These are phyloP conservation scores for Hibiscus mutabilis DNA, from an alignment of 345 rosid genomes.

Conservation along the genomic window DNA sequence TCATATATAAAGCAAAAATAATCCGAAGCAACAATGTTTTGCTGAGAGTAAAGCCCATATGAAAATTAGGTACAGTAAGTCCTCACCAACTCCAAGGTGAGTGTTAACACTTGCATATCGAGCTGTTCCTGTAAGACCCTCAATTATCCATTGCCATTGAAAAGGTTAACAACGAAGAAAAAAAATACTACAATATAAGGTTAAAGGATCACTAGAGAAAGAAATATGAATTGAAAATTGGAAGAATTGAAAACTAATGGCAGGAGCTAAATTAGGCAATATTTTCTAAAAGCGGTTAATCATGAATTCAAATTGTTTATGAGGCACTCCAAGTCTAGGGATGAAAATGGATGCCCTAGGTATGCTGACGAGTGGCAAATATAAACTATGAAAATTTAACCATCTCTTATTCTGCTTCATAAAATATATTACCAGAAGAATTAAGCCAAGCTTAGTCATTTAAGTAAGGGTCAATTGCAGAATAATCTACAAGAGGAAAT, in stretches of 20 bases:
- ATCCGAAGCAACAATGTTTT: background rate
- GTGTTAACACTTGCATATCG: constrained; percentile 96
- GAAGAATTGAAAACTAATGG: too few species aligned
- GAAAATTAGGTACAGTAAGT: background rate
- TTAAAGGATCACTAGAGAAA: background rate
- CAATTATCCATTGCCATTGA: background rate
- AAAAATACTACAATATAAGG: background rate
- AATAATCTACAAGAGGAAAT: background rate
- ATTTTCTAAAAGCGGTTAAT: background rate
- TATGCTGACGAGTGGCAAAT: background rate
- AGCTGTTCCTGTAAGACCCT: constrained; percentile 95
- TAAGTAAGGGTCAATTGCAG: background rate
- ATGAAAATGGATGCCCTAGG: background rate
- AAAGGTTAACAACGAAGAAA: background rate
- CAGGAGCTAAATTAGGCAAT: background rate
- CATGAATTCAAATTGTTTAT: background rate
- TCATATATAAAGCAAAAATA: constrained; percentile 1
- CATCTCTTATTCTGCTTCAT: background rate
- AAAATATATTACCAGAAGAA: background rate
- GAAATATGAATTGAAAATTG: background rate
- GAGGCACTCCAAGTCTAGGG: background rate
- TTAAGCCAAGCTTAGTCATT: background rate
- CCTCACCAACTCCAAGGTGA: constrained; percentile 92
- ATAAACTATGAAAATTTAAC: background rate
- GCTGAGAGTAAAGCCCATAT: background rate